Evolutionary conservation across 805 yeast genomes (phyloP).

Genomic region (Starmerella cellae): DNA sequence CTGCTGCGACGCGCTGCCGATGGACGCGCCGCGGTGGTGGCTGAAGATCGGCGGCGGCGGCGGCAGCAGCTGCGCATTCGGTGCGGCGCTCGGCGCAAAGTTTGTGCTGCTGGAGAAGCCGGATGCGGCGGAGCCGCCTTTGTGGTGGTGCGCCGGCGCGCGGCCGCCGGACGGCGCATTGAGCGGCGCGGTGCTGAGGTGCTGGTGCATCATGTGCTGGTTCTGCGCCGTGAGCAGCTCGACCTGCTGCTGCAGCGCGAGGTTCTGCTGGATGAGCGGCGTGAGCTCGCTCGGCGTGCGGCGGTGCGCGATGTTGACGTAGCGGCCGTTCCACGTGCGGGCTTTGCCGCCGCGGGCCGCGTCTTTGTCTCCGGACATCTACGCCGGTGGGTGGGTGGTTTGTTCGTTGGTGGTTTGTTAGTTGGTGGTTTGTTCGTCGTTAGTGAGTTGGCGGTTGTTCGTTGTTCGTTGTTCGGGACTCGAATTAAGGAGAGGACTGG

Average conservation of each 20-base stretch:
- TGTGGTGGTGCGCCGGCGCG: background rate
- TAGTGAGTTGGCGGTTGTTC: too few species aligned
- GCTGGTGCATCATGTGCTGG: slow-evolving; percentile 69
- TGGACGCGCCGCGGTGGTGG: slow-evolving; percentile 9
- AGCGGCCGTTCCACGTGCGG: slow-evolving; percentile 29
- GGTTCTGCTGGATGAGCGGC: slow-evolving; percentile 71
- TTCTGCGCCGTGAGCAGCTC: slow-evolving; percentile 87
- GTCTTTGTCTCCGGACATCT: slow-evolving; percentile 10
- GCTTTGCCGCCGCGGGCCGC: slow-evolving; percentile 14
- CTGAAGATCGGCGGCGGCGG: slow-evolving; percentile 14
- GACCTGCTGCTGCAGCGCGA: slow-evolving; percentile 73
- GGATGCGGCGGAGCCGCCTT: background rate
- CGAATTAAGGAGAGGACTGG: too few species aligned
- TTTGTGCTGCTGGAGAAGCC: background rate
- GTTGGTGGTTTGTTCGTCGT: too few species aligned
- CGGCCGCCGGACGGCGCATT: background rate
- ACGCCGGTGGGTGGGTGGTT: too few species aligned
- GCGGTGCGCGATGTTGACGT: slow-evolving; percentile 88
- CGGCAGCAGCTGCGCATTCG: slow-evolving; percentile 11
- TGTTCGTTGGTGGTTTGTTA: too few species aligned
- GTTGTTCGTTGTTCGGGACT: too few species aligned
- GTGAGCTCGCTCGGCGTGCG: slow-evolving; percentile 93
- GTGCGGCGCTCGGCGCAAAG: too few species aligned
- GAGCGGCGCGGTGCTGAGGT: slow-evolving; percentile 27
- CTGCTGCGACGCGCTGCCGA: too few species aligned